These are phyloP conservation scores for Porcisia deanei DNA, from an alignment of 208 protist species.

Conservation along the genomic window DNA sequence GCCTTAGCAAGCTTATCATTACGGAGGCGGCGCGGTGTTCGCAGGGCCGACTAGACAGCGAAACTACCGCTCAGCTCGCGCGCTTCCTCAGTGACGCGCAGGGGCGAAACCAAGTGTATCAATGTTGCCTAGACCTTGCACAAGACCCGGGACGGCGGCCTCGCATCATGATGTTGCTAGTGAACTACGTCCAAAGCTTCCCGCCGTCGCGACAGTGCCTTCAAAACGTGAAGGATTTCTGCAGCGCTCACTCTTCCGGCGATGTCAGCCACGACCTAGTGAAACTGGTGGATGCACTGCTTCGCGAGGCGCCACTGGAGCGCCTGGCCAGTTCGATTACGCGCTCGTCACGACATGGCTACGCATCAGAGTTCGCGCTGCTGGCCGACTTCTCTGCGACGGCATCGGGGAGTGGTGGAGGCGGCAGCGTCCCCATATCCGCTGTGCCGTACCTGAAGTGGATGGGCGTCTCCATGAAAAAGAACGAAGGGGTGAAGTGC, in stretches of 20 bases:
- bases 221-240: slow-evolving; percentile 34
- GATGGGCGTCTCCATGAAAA: slow-evolving; percentile 24
- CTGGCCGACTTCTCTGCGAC: slow-evolving; percentile 17
- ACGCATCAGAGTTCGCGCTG: slow-evolving; percentile 32
- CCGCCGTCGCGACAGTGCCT: slow-evolving; percentile 60
- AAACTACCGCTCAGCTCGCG: slow-evolving; percentile 30
- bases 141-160: slow-evolving; percentile 60
- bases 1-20: slow-evolving; percentile 32
- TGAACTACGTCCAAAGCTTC: slow-evolving; percentile 68
- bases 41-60: slow-evolving; percentile 28
- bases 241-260: slow-evolving; percentile 24
- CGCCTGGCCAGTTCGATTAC: slow-evolving; percentile 1
- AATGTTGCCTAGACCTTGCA: slow-evolving; percentile 64
- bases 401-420: not conserved
- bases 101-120: slow-evolving; percentile 64
- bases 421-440: slow-evolving; percentile 13
- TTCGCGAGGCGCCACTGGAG: slow-evolving; percentile 30
- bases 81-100: slow-evolving; percentile 45
- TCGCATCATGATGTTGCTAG: slow-evolving; percentile 62
- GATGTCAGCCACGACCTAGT: slow-evolving; percentile 33
- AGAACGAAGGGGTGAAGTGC: slow-evolving; percentile 32
- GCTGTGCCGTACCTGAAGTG: slow-evolving; percentile 13
- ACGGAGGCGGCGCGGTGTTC: slow-evolving; percentile 33
- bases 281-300: slow-evolving; percentile 22
- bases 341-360: slow-evolving; percentile 22